Evolutionary conservation across 371 early-diverging fungal genomes (phyloP), one percentile per base, ranked within the genome.

Genomic region (Mucor mucedo): DNA sequence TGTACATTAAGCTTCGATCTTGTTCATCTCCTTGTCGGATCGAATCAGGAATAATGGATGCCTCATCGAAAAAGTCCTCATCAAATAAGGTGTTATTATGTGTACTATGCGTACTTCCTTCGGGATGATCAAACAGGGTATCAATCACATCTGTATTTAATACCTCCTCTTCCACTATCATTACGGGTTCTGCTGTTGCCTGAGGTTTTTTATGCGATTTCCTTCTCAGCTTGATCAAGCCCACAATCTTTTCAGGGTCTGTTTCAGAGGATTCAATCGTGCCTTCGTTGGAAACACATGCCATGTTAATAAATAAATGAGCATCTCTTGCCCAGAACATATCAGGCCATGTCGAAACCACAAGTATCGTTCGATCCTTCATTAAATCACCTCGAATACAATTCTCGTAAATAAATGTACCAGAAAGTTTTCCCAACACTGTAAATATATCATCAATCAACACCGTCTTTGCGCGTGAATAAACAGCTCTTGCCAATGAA

Each of bases 271-370:
- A 8, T 4, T 60, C 45, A 6, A 65, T 38, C 16, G 8, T 29
- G 0, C 61, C 60, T 16, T 53, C 48, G 4, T 58, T 27, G 2
- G 13, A 2, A 1, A 52, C 40, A 42, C n/a, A 11, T 9, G 70
- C 66, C 40, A 77, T 50, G 1, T 55, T 35, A 1, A 89, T 88
- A 16, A 93, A 73, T 48, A 84, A 77, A n/a, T 80, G 76, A n/a
- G 87, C 88, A 63, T 87, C 82, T 0, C 88, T 84, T 30, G 95
- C 70, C 61, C 93, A 89, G 55, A 87, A 81, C 11, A 69, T 44
- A n/a, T 83, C 76, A 2, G 91, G 84, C 27, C 89, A 84, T 53
- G 94, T 90, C 0, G 92, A 85, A 3, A 88, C 92, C 7, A 95
- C 75, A n/a, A 97, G 72, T 7, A 89, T 69, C 0, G 96, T 96